Conservation (phyloP, 2,329 filamentous ascomycete genomes). For the Fusarium austroafricanum region DNA sequence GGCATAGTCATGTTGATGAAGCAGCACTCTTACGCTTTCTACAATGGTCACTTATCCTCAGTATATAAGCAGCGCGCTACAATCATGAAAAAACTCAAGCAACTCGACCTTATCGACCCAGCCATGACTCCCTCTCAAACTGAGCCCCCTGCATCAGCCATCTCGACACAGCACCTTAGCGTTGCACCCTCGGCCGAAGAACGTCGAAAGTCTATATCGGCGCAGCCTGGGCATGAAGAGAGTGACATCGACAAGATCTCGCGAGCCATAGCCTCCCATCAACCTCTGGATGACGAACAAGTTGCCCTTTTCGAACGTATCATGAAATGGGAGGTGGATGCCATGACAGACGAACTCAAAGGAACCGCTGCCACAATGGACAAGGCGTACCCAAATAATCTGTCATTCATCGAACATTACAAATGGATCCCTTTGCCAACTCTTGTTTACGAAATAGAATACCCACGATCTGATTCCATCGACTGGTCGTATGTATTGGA, state of each 20-base stretch:
- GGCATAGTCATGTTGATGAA: constrained; percentile 85
- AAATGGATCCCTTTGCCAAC: constrained; percentile 82
- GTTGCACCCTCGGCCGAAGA: constrained; percentile 57
- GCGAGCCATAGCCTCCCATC: constrained; percentile 68
- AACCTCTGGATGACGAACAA: constrained; percentile 71
- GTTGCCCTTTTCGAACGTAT: constrained; percentile 72
- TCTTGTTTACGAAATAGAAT: constrained; percentile 82
- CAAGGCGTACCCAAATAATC: constrained; percentile 74
- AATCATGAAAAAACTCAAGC: constrained; percentile 63
- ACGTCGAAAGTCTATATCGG: constrained; percentile 56
- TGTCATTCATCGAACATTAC: constrained; percentile 72
- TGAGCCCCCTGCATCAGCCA: constrained; percentile 54
- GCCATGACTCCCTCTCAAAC: constrained; percentile 57
- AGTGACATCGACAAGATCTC: constrained; percentile 70
- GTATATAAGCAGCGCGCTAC: constrained; percentile 63
- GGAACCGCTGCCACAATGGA: constrained; percentile 66
- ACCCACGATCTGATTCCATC: constrained; percentile 74
- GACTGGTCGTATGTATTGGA: constrained; percentile 82
- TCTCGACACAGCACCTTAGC: constrained; percentile 60
- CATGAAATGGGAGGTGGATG: constrained; percentile 74
- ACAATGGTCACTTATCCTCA: constrained; percentile 78
- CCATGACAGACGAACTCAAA: constrained; percentile 71
- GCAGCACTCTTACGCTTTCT: constrained; percentile 83
- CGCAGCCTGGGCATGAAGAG: constrained; percentile 53
- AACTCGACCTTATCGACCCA: constrained; percentile 66